Percentiles rank a stretch among this genome's conserved stretches.
These are phyloP conservation scores for Diplosphaera chodatii DNA, from an alignment of 139 green algal genomes.

Conservation along the genomic window DNA sequence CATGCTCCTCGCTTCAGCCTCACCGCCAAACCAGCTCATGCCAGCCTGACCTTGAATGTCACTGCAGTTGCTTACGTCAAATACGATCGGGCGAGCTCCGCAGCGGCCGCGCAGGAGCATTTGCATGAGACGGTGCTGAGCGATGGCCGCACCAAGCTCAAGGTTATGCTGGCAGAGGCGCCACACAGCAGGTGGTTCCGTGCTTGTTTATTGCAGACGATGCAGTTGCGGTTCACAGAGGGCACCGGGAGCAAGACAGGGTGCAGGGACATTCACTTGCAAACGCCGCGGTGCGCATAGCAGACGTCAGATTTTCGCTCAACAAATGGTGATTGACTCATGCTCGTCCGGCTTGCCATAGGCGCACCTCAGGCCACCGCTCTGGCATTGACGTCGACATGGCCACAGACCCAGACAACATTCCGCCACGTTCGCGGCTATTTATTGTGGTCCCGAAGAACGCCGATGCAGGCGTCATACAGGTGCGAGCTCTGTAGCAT, in stretches of 20 bases:
- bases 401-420: constrained; percentile 79
- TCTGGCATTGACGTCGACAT: constrained; percentile 34
- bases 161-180: constrained; percentile 83
- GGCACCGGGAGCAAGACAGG: too few relatives aligned
- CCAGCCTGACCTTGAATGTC: too few relatives aligned
- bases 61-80: constrained; percentile 86
- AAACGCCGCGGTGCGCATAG: too few relatives aligned
- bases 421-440: constrained; percentile 69
- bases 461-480: constrained; percentile 57
- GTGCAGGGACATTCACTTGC: too few relatives aligned
- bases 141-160: constrained; percentile 75
- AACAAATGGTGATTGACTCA: too few relatives aligned
- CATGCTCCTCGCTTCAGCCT: too few relatives aligned
- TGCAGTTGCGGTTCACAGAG: too few relatives aligned
- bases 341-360: not conserved
- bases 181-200: constrained; percentile 48
- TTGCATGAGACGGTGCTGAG: constrained; percentile 82
- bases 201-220: too few relatives aligned
- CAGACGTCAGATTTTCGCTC: not conserved
- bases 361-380: not conserved
- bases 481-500: too few relatives aligned
- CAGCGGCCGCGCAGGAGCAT: constrained; percentile 73
- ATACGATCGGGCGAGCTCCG: constrained; percentile 71
- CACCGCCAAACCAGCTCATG: too few relatives aligned
- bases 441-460: constrained; percentile 89